Conservation (phyloP, 805 yeast genomes). For the Lipomyces yamadae region DNA sequence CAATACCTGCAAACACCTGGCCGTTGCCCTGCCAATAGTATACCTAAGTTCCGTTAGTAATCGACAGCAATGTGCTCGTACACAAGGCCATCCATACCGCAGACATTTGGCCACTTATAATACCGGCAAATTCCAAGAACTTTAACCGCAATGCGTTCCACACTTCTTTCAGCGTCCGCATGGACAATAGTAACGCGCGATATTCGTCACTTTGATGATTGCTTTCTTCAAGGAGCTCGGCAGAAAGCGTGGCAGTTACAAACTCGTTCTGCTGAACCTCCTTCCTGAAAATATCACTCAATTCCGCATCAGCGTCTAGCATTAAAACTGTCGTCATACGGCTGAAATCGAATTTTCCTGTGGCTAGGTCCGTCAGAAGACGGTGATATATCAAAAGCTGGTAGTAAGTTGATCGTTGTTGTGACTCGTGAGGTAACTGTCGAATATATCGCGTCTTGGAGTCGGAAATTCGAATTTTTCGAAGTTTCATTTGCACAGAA, state of each 20-base stretch:
- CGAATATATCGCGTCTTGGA: constrained; percentile 28
- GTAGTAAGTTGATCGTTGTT: constrained; percentile 25
- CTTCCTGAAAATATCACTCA: constrained; percentile 10
- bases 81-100: constrained; percentile 1
- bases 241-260: constrained; percentile 6
- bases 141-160: constrained; percentile 24
- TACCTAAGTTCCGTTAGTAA: neutral
- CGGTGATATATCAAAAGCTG: constrained; percentile 31
- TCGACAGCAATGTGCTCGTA: neutral
- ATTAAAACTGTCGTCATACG: neutral
- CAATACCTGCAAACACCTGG: constrained; percentile 26
- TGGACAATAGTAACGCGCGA: neutral
- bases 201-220: constrained; percentile 9
- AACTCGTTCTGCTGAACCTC: constrained; percentile 18
- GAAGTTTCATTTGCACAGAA: constrained; percentile 4
- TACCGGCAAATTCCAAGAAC: constrained; percentile 19
- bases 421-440: constrained; percentile 28
- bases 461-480: constrained; percentile 29
- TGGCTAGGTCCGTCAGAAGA: constrained; percentile 28
- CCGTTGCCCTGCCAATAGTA: constrained; percentile 31
- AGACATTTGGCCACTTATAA: constrained; percentile 16
- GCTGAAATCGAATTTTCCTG: constrained; percentile 25
- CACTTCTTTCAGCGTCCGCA: constrained; percentile 23
- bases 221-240: constrained; percentile 6
- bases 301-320: constrained; percentile 14